Evolutionary conservation across 1,284 basidiomycete species (phyloP), one percentile per base, ranked within the genome.

Genomic region (Sanghuangporus weigelae): DNA sequence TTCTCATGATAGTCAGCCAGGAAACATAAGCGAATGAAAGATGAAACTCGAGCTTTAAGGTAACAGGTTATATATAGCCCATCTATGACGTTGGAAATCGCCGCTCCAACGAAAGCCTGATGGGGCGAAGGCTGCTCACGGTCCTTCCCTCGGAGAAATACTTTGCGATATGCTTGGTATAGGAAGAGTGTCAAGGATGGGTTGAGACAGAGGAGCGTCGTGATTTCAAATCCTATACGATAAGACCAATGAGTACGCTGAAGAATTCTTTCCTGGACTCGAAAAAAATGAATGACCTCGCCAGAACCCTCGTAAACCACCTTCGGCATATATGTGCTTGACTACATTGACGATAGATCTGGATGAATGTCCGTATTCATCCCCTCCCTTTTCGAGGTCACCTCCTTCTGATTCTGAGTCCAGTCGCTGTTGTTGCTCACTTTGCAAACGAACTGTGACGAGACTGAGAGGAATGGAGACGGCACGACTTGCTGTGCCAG

Each of bases 261-360:
- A 26, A 10, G 23, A 58, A 23, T 3, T 11, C 14, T n/a, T n/a
- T 16, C 10, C 16, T 14, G 16, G 49, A 35, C 1, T n/a, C 12
- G 31, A 0, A 6, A 14, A 54, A 54, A 14, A 14, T 19, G 16
- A 31, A 35, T 39, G 14, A 83, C 83, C 84, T 73, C 77, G 74
- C 83, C 83, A 85, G 67, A 85, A 85, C 4, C 83, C 83, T 31
- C 67, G 56, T 16, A 84, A 62, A 0, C 83, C 83, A 16, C 79
- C 70, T 59, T 81, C 77, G 0, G 68, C 57, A 65, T 83, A 81
- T n/a, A 85, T 80, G 23, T 70, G 69, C 65, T 73, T 73, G 1
- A 80, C 71, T 1, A 79, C 66, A 3, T 71, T 72, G 36, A 64
- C 63, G 11, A 56, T 51, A 7, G 61, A 62, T n/a, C 68, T 31